phyloP scores from a whole-genome alignment of 2,329 filamentous ascomycete genomes.

The Monilinia fructicola region DNA sequence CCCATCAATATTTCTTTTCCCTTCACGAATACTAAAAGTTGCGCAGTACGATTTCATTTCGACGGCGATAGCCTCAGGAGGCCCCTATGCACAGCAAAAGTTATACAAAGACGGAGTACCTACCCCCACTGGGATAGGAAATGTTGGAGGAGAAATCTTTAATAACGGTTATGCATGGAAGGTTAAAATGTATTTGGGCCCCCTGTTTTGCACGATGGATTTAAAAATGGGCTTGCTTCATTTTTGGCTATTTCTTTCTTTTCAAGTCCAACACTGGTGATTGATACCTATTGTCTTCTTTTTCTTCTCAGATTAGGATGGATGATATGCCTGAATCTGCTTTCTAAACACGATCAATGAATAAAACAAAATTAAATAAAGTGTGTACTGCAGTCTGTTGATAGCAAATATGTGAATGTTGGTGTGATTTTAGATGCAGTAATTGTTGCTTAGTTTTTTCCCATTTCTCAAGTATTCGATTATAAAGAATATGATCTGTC shows the following conservation, averaged over 20 bases:
- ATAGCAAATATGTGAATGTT: background rate
- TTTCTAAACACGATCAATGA: background rate
- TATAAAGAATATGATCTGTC: background rate
- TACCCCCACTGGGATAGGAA: background rate
- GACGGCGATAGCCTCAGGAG: background rate
- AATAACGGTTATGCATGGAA: slow-evolving; percentile 8
- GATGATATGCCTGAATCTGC: background rate
- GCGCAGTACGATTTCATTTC: background rate
- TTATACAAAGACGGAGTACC: slow-evolving; percentile 8
- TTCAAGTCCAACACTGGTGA: background rate
- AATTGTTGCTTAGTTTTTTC: background rate
- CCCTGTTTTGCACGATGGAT: slow-evolving; percentile 11
- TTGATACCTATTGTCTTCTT: background rate
- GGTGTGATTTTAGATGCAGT: background rate
- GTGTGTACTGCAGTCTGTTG: background rate
- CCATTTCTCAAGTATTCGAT: no score
- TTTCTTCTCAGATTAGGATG: background rate
- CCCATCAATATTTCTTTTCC: background rate
- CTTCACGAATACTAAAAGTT: background rate
- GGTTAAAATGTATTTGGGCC: slow-evolving; percentile 18
- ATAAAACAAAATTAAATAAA: background rate
- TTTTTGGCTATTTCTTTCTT: background rate
- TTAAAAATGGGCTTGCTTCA: background rate
- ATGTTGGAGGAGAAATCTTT: background rate
- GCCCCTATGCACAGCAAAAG: slow-evolving; percentile 11